phyloP scores from a whole-genome alignment of 441 rosid species.

The Isatis lusitanica region DNA sequence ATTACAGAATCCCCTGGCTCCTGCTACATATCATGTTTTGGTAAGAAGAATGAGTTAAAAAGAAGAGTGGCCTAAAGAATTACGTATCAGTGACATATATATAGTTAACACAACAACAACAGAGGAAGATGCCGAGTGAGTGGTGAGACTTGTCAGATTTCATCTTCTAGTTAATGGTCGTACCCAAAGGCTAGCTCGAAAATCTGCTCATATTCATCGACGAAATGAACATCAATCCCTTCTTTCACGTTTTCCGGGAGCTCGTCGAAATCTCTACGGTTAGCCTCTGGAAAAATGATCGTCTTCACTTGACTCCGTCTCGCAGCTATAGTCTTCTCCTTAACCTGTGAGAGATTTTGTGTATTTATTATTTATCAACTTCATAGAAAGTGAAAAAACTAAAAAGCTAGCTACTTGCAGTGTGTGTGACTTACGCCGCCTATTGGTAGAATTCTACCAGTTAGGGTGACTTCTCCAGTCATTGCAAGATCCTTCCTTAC shows the following conservation, averaged over 20 bases:
- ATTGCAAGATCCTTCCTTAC: slow-evolving; percentile 85
- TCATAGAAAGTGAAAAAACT: background rate
- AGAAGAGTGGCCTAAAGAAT: background rate
- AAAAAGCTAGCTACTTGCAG: background rate
- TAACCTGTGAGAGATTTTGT: slow-evolving; percentile 51
- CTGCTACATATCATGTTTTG: background rate
- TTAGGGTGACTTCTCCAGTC: slow-evolving; percentile 92
- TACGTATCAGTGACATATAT: background rate
- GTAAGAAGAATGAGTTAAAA: background rate
- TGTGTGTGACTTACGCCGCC: slow-evolving; percentile 71
- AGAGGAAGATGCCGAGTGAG: background rate
- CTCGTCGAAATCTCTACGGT: slow-evolving; percentile 77
- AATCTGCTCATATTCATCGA: slow-evolving; percentile 61
- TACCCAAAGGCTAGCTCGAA: slow-evolving; percentile 55
- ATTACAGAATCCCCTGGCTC: background rate
- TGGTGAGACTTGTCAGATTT: background rate
- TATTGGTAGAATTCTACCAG: slow-evolving; percentile 85
- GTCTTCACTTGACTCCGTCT: slow-evolving; percentile 75
- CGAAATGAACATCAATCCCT: slow-evolving; percentile 87
- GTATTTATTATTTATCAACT: background rate
- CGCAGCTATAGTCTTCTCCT: slow-evolving; percentile 92
- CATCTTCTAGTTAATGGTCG: slow-evolving; percentile 24
- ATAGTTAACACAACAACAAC: background rate
- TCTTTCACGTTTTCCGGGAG: slow-evolving; percentile 73
- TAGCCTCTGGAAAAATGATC: slow-evolving; percentile 74